A percentile compares a stretch with the other conserved stretches of the same genome.
Conservation (phyloP, 805 yeast species). For the Candida sphagnicola region DNA sequence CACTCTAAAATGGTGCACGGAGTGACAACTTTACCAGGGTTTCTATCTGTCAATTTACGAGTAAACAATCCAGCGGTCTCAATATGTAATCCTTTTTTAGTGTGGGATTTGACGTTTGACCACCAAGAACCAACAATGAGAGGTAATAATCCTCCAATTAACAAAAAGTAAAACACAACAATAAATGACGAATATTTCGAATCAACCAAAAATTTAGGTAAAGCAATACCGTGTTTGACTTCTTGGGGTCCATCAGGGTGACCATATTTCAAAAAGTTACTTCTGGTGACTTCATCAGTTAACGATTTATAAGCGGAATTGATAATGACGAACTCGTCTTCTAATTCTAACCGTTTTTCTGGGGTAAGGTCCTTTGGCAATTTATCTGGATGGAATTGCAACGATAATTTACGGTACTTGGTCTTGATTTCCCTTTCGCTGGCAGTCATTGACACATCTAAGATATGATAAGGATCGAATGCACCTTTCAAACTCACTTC, state of each 20-base stretch:
- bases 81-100: conserved; percentile 78
- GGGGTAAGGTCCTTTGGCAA: conserved; percentile 59
- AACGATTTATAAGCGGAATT: conserved; percentile 92
- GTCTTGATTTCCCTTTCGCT: conserved; percentile 73
- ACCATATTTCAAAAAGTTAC: conserved; percentile 82
- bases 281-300: conserved; percentile 82
- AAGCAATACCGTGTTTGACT: conserved; percentile 86
- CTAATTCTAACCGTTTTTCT: conserved; percentile 55
- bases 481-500: conserved; percentile 44
- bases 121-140: conserved; percentile 85
- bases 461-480: conserved; percentile 89
- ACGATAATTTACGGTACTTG: conserved; percentile 80
- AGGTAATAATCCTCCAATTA: conserved; percentile 80
- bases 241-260: conserved; percentile 98
- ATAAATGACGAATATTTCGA: conserved; percentile 69
- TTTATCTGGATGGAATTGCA: conserved; percentile 93
- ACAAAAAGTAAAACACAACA: conserved; percentile 56
- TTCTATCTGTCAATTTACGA: conserved; percentile 66
- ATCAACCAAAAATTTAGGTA: conserved; percentile 87
- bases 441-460: conserved; percentile 68
- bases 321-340: conserved; percentile 73
- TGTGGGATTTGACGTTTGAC: conserved; percentile 73
- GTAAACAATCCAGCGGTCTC: conserved; percentile 79
- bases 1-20: conserved; percentile 54
- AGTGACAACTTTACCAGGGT: conserved; percentile 64